These are phyloP conservation scores for Xylaria polymorpha DNA, from an alignment of 2,329 filamentous ascomycete species.

Conservation along the genomic window DNA sequence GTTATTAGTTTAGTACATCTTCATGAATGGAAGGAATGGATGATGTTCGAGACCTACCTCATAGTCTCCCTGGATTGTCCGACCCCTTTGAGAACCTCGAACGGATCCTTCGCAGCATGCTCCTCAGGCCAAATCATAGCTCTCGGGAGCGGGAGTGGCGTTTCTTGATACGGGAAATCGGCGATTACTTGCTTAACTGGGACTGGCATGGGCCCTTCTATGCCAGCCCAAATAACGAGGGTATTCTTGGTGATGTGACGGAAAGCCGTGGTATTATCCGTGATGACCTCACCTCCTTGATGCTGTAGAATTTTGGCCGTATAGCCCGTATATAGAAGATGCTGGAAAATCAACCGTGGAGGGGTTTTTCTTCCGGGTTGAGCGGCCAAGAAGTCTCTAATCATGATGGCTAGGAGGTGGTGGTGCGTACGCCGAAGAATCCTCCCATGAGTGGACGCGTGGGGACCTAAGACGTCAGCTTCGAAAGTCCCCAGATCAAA, in stretches of 20 bases:
- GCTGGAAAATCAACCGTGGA: background rate
- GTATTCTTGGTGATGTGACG: background rate
- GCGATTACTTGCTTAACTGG: constrained; percentile 15
- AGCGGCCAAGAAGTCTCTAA: background rate
- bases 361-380: background rate
- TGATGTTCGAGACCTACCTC: background rate
- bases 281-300: background rate
- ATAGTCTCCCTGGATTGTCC: background rate
- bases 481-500: constrained; percentile 15
- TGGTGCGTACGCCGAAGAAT: background rate
- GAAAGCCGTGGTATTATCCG: constrained; percentile 6
- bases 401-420: background rate
- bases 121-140: constrained; percentile 15
- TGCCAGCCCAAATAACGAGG: constrained; percentile 8
- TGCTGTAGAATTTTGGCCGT: background rate
- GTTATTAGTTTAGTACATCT: background rate
- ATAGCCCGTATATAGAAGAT: background rate
- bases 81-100: background rate
- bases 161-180: constrained; percentile 1
- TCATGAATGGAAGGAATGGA: too few relatives aligned
- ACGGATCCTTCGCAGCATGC: too few relatives aligned
- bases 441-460: too few relatives aligned
- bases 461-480: background rate
- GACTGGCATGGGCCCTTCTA: background rate
- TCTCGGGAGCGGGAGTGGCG: background rate